These are phyloP conservation scores for Claviceps sp. DNA, from an alignment of 2,329 filamentous ascomycete species.

Conservation along the genomic window DNA sequence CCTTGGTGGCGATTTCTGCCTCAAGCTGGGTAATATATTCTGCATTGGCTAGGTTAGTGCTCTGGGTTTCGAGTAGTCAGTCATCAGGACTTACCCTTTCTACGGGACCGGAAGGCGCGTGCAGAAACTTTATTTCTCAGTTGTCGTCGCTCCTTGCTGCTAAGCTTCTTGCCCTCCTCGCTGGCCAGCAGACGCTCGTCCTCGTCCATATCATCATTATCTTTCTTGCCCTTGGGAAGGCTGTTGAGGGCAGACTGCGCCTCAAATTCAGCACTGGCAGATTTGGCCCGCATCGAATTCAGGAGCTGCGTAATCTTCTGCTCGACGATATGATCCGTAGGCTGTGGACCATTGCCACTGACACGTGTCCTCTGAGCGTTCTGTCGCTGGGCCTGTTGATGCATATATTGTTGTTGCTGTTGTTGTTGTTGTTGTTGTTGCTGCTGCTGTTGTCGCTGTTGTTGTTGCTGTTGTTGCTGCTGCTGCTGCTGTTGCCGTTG, in stretches of 20 bases:
- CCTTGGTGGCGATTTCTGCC: conserved; percentile 70
- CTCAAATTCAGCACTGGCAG: conserved; percentile 34
- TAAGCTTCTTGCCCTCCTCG: conserved; percentile 98
- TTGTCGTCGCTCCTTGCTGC: conserved; percentile 90
- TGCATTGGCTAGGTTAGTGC: conserved; percentile 22
- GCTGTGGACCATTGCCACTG: conserved; percentile 39
- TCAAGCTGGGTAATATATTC: conserved; percentile 97
- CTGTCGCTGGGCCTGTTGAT: conserved; percentile 34
- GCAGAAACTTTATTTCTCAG: conserved; percentile 98
- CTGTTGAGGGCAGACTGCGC: conserved; percentile 43
- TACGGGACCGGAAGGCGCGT: conserved; percentile 89
- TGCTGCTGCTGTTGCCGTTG: conserved; percentile 48
- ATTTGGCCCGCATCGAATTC: conserved; percentile 78
- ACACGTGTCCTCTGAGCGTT: conserved; percentile 34
- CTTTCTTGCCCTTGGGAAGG: conserved; percentile 68
- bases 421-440: conserved; percentile 51
- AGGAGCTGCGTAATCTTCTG: conserved; percentile 89
- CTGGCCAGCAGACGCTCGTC: conserved; percentile 89
- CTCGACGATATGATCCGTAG: conserved; percentile 61
- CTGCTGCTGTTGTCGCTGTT: conserved; percentile 50
- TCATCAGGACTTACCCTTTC: conserved; percentile 63
- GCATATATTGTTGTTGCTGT: conserved; percentile 43
- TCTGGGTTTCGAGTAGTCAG: background rate
- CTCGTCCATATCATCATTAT: conserved; percentile 97
- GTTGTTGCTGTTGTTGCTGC: conserved; percentile 50